Conservation (phyloP, 768 basidiomycete genomes). For the Leccinellum albellum region DNA sequence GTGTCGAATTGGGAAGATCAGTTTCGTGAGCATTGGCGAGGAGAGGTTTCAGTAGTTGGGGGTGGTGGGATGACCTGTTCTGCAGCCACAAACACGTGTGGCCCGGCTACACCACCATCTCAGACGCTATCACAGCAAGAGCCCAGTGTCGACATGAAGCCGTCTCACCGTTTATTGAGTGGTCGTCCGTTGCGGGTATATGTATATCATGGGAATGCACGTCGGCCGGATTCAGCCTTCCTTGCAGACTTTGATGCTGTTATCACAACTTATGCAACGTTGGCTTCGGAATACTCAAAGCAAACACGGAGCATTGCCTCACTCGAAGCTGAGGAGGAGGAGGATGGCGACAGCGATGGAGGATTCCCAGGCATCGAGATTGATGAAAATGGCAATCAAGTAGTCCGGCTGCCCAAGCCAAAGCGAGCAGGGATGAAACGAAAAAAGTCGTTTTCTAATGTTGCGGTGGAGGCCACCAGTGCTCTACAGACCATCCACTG, state of each 20-base stretch:
- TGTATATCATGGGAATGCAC: slow-evolving; percentile 91
- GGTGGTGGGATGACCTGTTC: slow-evolving; percentile 52
- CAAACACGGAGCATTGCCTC: slow-evolving; percentile 64
- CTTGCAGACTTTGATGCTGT: slow-evolving; percentile 95
- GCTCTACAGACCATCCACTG: slow-evolving; percentile 92
- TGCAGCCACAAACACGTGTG: slow-evolving; percentile 31
- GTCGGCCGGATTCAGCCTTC: slow-evolving; percentile 80
- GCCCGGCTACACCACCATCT: slow-evolving; percentile 34
- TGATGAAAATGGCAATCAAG: slow-evolving; percentile 63
- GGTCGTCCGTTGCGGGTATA: slow-evolving; percentile 75
- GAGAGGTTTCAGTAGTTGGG: slow-evolving; percentile 78
- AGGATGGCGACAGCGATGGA: slow-evolving; percentile 64
- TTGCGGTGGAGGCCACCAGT: slow-evolving; percentile 55
- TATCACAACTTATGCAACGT: slow-evolving; percentile 94
- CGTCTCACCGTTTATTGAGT: slow-evolving; percentile 36
- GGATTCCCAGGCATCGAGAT: slow-evolving; percentile 59
- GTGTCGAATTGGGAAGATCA: slow-evolving; percentile 99
- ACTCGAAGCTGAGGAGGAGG: slow-evolving; percentile 61
- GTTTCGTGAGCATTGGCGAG: slow-evolving; percentile 95
- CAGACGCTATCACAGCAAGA: slow-evolving; percentile 32
- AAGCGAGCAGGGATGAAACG: slow-evolving; percentile 69
- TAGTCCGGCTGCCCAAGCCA: slow-evolving; percentile 55
- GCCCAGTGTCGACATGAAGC: slow-evolving; percentile 20
- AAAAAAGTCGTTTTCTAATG: slow-evolving; percentile 47
- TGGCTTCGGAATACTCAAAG: slow-evolving; percentile 93